phyloP scores from a whole-genome alignment of 2,329 filamentous ascomycete species.

The Calonectria montana region DNA sequence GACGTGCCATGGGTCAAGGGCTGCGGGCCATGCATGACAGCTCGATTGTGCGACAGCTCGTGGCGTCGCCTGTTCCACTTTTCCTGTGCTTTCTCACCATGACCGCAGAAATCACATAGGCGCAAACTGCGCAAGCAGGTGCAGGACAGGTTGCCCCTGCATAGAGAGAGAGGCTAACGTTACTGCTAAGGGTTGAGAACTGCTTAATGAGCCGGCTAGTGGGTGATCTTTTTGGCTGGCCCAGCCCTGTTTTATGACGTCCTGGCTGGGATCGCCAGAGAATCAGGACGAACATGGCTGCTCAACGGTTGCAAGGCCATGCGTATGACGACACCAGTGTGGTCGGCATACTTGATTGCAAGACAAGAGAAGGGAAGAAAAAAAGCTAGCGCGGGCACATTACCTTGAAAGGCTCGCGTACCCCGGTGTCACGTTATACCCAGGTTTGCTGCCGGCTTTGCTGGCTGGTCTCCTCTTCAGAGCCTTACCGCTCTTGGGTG shows the following conservation, averaged over 20 bases:
- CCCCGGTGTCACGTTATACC: slow-evolving; percentile 25
- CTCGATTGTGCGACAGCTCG: slow-evolving; percentile 39
- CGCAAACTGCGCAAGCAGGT: slow-evolving; percentile 18
- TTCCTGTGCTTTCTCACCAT: slow-evolving; percentile 10
- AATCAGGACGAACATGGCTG: slow-evolving; percentile 12
- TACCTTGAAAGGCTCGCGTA: slow-evolving; percentile 9
- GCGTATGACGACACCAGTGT: slow-evolving; percentile 25
- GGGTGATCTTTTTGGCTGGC: background rate
- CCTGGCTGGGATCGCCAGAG: slow-evolving; percentile 12
- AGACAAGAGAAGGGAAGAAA: background rate
- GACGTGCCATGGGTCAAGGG: slow-evolving; percentile 14
- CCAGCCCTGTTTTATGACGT: slow-evolving; percentile 17
- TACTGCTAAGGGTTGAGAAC: background rate
- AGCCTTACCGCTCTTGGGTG: slow-evolving; percentile 25
- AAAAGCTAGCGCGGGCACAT: slow-evolving; percentile 4
- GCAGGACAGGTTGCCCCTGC: slow-evolving; percentile 22
- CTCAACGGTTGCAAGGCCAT: background rate
- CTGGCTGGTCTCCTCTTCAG: slow-evolving; percentile 12
- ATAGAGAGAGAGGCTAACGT: slow-evolving; percentile 1
- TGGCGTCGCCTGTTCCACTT: slow-evolving; percentile 18
- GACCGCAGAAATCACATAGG: slow-evolving; percentile 3
- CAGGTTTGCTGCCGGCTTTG: slow-evolving; percentile 23
- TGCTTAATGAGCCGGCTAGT: slow-evolving; percentile 4
- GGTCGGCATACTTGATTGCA: background rate
- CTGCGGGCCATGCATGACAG: slow-evolving; percentile 39